Evolutionary conservation across 2,329 filamentous ascomycete species (phyloP).

Genomic region (Colletotrichum lupini): DNA sequence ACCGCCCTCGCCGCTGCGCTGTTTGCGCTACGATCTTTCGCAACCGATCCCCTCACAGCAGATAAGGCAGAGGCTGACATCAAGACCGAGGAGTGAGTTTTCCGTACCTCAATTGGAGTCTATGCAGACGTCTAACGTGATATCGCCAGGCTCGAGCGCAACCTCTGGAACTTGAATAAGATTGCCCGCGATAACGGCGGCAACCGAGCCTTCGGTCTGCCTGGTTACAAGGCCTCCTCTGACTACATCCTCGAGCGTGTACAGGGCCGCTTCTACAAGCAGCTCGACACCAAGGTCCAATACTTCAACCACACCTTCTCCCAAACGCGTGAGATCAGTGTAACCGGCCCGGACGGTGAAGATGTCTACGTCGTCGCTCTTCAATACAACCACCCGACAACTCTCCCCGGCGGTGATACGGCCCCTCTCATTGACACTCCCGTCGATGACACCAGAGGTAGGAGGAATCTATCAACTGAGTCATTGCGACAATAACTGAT

Average conservation of each 20-base stretch:
- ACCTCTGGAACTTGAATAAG: conserved; percentile 64
- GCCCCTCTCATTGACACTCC: conserved; percentile 50
- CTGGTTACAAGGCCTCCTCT: conserved; percentile 67
- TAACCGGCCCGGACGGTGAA: conserved; percentile 58
- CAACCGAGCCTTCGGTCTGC: conserved; percentile 69
- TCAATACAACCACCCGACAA: conserved; percentile 59
- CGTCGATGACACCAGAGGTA: conserved; percentile 46
- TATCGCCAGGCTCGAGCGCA: conserved; percentile 59
- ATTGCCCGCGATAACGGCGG: conserved; percentile 67
- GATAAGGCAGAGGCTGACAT: conserved; percentile 54
- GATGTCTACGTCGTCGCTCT: conserved; percentile 55
- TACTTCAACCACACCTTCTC: conserved; percentile 59
- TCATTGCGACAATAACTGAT: not conserved
- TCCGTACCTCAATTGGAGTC: not conserved
- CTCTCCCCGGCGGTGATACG: conserved; percentile 48
- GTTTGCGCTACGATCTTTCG: conserved; percentile 30
- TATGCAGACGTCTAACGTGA: not conserved
- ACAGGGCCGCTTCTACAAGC: conserved; percentile 49
- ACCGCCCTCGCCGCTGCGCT: conserved; percentile 31
- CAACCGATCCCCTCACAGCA: conserved; percentile 47
- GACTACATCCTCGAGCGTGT: conserved; percentile 65
- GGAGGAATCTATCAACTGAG: not conserved
- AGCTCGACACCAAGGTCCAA: conserved; percentile 58
- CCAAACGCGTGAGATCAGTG: conserved; percentile 52
- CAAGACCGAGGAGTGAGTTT: conserved; percentile 48